Percentiles rank a stretch among this genome's conserved stretches.
Conservation (phyloP, 2,329 filamentous ascomycete genomes). For the Cordyceps fumosorosea region DNA sequence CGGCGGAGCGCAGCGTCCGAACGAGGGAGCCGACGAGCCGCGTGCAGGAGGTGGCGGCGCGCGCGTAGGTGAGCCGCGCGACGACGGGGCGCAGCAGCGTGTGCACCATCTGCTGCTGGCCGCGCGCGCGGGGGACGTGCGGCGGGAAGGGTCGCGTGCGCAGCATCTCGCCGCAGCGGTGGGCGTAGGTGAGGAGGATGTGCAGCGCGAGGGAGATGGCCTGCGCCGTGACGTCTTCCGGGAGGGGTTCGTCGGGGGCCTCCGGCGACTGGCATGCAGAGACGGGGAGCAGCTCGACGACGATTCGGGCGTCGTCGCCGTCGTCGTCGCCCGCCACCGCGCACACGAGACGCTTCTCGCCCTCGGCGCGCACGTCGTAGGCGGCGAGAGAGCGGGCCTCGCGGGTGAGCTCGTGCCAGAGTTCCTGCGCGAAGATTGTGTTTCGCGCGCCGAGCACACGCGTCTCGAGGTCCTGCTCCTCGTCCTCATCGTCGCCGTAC, state of each 20-base stretch:
- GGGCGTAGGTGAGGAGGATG: slow-evolving; percentile 70
- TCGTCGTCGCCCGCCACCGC: slow-evolving; percentile 25
- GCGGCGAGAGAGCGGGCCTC: slow-evolving; percentile 70
- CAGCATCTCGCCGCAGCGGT: slow-evolving; percentile 65
- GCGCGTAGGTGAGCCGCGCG: slow-evolving; percentile 39
- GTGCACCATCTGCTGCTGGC: slow-evolving; percentile 36
- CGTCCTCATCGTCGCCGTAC: slow-evolving; percentile 43
- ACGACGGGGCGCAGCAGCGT: slow-evolving; percentile 47
- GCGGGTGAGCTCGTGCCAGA: slow-evolving; percentile 82
- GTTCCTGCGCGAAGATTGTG: slow-evolving; percentile 74
- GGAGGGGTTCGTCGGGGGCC: slow-evolving; percentile 20
- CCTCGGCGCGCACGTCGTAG: slow-evolving; percentile 60
- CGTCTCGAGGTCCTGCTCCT: slow-evolving; percentile 47
- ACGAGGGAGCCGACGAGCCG: slow-evolving; percentile 38
- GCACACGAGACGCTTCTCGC: slow-evolving; percentile 51
- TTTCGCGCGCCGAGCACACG: slow-evolving; percentile 70
- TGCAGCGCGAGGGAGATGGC: slow-evolving; percentile 61
- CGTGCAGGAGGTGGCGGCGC: slow-evolving; percentile 32
- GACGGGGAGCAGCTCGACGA: slow-evolving; percentile 61
- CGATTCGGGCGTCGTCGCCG: slow-evolving; percentile 45
- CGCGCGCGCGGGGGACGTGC: slow-evolving; percentile 30
- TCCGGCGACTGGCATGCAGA: slow-evolving; percentile 37
- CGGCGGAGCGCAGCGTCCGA: slow-evolving; percentile 38
- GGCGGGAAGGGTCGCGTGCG: slow-evolving; percentile 53
- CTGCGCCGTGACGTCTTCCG: slow-evolving; percentile 52